Evolutionary conservation across 306 rosid genomes (phyloP).

Genomic region (Pachyrhizus erosus): DNA sequence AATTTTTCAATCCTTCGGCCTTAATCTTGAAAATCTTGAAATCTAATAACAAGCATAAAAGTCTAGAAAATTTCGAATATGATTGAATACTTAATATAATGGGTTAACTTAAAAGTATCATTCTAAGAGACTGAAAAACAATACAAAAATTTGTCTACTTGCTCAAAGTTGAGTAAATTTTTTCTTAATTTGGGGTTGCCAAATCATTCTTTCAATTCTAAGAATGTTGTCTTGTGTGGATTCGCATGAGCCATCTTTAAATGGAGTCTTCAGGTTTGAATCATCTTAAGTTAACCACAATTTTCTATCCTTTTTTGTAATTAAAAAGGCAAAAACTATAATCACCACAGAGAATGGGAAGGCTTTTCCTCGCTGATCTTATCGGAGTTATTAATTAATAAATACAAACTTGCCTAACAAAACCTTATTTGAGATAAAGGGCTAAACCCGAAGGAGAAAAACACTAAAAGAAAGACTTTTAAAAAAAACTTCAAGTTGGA

Average conservation of each 20-base stretch:
- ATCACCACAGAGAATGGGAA: too few relatives aligned
- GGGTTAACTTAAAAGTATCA: not conserved
- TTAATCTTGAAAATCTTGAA: not conserved
- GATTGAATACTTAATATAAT: not conserved
- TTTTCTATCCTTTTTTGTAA: too few relatives aligned
- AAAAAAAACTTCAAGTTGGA: too few relatives aligned
- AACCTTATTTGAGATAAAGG: too few relatives aligned
- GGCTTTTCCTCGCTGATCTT: too few relatives aligned
- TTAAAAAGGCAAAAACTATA: too few relatives aligned
- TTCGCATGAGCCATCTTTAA: not conserved
- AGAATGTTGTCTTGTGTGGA: constrained; percentile 18
- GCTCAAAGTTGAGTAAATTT: not conserved
- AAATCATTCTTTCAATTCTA: constrained; percentile 30
- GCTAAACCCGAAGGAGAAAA: too few relatives aligned
- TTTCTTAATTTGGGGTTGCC: not conserved
- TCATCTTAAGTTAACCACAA: not conserved
- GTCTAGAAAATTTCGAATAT: not conserved
- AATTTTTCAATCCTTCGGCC: not conserved
- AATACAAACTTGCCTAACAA: too few relatives aligned
- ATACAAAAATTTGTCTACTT: not conserved
- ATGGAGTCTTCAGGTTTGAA: not conserved
- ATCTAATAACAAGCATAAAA: not conserved
- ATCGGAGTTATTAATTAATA: too few relatives aligned
- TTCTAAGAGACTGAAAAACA: not conserved
- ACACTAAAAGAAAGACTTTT: too few relatives aligned